Percentiles rank a stretch among this genome's conserved stretches.
Evolutionary conservation across 2,329 filamentous ascomycete species (phyloP).

Genomic region (Chaetomiaceae sp.): DNA sequence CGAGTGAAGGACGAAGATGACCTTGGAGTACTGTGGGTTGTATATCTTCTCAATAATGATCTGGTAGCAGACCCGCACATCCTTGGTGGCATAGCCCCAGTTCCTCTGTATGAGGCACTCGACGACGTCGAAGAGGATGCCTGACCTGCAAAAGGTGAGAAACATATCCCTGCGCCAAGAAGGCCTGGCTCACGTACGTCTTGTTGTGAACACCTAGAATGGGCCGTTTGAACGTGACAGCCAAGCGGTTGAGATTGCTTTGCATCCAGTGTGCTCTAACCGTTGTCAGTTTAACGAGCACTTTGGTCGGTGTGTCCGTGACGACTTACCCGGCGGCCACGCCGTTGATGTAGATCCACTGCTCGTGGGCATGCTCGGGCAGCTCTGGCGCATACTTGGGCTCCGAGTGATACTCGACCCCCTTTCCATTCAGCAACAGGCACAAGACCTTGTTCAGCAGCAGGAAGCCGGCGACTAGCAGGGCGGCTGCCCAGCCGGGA

Average conservation of each 20-base stretch:
- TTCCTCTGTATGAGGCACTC: slow-evolving; percentile 75
- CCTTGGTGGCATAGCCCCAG: slow-evolving; percentile 65
- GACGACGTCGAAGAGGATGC: slow-evolving; percentile 70
- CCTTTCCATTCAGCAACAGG: slow-evolving; percentile 47
- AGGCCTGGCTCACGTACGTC: slow-evolving; percentile 48
- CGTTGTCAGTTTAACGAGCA: background rate
- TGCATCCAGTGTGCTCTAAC: slow-evolving; percentile 57
- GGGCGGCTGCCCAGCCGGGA: slow-evolving; percentile 44
- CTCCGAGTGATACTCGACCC: slow-evolving; percentile 47
- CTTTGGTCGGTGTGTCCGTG: no score
- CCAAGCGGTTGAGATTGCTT: slow-evolving; percentile 65
- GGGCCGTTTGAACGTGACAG: slow-evolving; percentile 66
- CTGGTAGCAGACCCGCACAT: slow-evolving; percentile 59
- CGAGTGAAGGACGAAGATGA: slow-evolving; percentile 70
- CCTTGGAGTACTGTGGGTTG: slow-evolving; percentile 57
- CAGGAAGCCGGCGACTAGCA: slow-evolving; percentile 41
- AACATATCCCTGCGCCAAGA: no score
- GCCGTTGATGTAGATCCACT: slow-evolving; percentile 79
- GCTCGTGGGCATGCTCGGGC: slow-evolving; percentile 55
- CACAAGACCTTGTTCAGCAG: slow-evolving; percentile 49
- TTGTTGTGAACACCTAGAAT: slow-evolving; percentile 71
- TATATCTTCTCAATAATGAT: slow-evolving; percentile 60
- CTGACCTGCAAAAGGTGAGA: slow-evolving; percentile 33
- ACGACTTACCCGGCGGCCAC: slow-evolving; percentile 54
- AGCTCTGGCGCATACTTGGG: slow-evolving; percentile 45